Conservation (phyloP, 75 land plant species). For the Pinus albicaulis region DNA sequence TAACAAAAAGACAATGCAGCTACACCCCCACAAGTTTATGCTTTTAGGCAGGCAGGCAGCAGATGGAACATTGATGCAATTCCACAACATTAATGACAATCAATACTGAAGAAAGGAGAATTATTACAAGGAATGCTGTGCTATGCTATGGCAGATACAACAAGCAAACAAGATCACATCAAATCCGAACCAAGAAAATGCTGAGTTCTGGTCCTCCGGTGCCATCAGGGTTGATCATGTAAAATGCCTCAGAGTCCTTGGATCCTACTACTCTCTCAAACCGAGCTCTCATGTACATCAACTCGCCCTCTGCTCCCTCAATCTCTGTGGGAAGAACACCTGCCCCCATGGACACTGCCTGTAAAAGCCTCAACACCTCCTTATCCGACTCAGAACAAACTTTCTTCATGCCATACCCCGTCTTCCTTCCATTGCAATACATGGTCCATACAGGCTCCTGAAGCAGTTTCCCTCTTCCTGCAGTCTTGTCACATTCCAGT, state of each 20-base stretch:
- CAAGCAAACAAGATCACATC: background rate
- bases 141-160: too few relatives aligned
- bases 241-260: constrained; percentile 82
- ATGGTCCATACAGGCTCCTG: constrained; percentile 26
- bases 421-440: constrained; percentile 36
- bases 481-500: constrained; percentile 43
- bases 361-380: constrained; percentile 2
- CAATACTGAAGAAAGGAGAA: too few relatives aligned
- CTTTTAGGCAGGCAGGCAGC: too few relatives aligned
- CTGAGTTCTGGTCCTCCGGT: constrained; percentile 92
- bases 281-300: constrained; percentile 82
- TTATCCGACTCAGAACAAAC: constrained; percentile 11
- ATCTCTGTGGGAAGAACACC: constrained; percentile 19
- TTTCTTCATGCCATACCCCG: constrained; percentile 20
- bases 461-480: background rate
- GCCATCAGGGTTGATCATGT: constrained; percentile 95
- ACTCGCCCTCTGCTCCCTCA: constrained; percentile 21
- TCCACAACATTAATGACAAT: too few relatives aligned
- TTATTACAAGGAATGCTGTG: too few relatives aligned
- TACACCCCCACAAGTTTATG: too few relatives aligned
- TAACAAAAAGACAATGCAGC: too few relatives aligned
- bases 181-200: constrained; percentile 73
- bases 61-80: too few relatives aligned
- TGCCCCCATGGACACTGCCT: constrained; percentile 29
- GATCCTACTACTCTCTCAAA: constrained; percentile 93